Conservation (phyloP, 2,329 filamentous ascomycete species). For the Nothophaeocryptopus gaeumannii region DNA sequence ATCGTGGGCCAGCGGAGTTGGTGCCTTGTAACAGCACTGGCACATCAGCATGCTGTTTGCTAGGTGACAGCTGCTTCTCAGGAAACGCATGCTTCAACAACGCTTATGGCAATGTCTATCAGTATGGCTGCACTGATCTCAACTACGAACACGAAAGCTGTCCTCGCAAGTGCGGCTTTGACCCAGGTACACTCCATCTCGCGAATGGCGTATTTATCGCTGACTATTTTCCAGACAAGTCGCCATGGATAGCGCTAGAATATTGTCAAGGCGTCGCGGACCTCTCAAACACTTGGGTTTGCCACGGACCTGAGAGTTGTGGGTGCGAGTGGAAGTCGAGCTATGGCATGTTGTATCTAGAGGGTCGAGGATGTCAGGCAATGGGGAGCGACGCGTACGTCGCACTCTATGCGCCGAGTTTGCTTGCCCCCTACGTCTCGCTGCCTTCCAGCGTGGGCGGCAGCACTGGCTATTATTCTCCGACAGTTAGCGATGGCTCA, state of each 20-base stretch:
- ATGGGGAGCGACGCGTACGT: conserved; percentile 33
- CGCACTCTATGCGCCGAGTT: conserved; percentile 29
- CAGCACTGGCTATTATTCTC: conserved; percentile 27
- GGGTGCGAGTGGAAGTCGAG: conserved; percentile 29
- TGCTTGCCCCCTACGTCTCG: conserved; percentile 30
- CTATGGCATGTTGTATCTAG: conserved; percentile 16
- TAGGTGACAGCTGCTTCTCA: conserved; percentile 30
- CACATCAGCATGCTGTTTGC: conserved; percentile 29
- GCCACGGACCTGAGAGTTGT: conserved; percentile 32
- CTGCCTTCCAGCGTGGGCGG: conserved; percentile 28
- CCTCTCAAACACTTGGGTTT: conserved; percentile 30
- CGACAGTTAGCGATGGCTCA: conserved; percentile 20
- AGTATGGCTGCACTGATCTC: conserved; percentile 36
- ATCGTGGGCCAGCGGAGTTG: conserved; percentile 26
- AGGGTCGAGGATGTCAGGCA: conserved; percentile 26
- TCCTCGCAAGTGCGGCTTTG: conserved; percentile 32
- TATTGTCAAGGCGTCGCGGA: conserved; percentile 27
- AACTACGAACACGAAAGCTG: conserved; percentile 28
- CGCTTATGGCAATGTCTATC: conserved; percentile 28
- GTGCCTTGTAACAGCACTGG: conserved; percentile 28
- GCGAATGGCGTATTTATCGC: neutral
- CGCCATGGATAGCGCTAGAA: conserved; percentile 31
- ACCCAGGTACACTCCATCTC: conserved; percentile 20
- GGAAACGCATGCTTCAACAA: conserved; percentile 32
- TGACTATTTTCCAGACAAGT: conserved; percentile 21